Base-by-base conservation (phyloP, 352 stramenopile genomes). In the Globisporangium iwayamae region DNA sequence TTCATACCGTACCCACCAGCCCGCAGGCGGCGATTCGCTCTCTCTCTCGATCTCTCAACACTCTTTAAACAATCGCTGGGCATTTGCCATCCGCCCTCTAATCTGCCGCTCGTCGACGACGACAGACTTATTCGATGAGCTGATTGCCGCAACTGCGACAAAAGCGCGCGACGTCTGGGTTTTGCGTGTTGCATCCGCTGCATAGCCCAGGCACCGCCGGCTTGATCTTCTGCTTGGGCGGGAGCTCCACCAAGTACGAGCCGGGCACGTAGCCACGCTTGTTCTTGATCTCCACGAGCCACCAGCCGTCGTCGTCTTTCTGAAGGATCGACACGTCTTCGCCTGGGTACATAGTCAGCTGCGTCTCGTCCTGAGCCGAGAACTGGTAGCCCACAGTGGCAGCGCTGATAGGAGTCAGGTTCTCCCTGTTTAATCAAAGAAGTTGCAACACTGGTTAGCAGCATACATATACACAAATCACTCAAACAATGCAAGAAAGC, bases 281-380 rank as follows among this genome's bases (percentile, higher is more conserved):
- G 60, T 76, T 80, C 59, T 75, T 64, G 46, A 91, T 63, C 30
- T 91, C 80, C 43, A 91, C 85, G 53, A 91, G 74, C 85, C 85
- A 94, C 85, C 85, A 94, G 68, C 85, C 85, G 74, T 94, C 85
- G 47, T 91, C 83, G 41, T 94, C 85, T 74, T 94, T 94, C 54
- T 91, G 85, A 25, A 94, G 78, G 51, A 94, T 91, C 55, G 67
- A 68, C 9, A 94, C 75, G 68, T 91, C 78, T 46, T 94, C 80
- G 52, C 85, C 85, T 28, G 85, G 85, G 70, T 80, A 74, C 69
- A 94, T 94, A 65, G 85, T 90, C 63, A 94, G 68, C 71, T 94
- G 85, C 61, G 85, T 92, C 47, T 91, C 79, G 73, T 94, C 85
- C 72, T 83, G 74, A n/a, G 78, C 74, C 52, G 81, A 81, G 55